phyloP scores from a whole-genome alignment of 768 basidiomycete genomes.

The Leucocoprinus leucothites region DNA sequence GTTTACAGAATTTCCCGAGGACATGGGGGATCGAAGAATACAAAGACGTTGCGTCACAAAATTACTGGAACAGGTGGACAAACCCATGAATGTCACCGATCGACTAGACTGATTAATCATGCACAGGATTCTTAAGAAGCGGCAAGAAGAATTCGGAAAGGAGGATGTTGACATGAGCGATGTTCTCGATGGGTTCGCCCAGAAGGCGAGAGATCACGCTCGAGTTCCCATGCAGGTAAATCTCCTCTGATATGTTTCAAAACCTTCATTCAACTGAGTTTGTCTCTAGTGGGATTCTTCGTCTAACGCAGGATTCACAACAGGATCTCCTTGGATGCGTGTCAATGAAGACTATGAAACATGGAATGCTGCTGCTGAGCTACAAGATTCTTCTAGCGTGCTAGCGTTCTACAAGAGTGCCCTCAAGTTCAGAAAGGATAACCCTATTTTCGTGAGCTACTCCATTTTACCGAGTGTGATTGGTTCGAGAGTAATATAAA shows the following conservation, averaged over 20 bases:
- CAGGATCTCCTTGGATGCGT: conserved; percentile 70
- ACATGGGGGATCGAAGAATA: conserved; percentile 72
- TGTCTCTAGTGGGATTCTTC: conserved; percentile 55
- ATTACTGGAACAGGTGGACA: conserved; percentile 53
- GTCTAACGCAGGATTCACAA: conserved; percentile 61
- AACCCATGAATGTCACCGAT: background rate
- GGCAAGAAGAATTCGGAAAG: conserved; percentile 28
- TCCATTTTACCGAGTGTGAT: background rate
- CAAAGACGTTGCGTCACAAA: conserved; percentile 62
- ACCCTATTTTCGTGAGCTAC: conserved; percentile 49
- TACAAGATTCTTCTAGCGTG: conserved; percentile 48
- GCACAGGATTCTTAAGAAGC: conserved; percentile 36
- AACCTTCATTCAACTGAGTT: too few species aligned
- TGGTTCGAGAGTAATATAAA: background rate
- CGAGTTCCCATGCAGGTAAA: conserved; percentile 66
- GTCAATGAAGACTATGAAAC: conserved; percentile 62
- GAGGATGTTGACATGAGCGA: conserved; percentile 61
- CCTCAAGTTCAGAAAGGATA: conserved; percentile 47
- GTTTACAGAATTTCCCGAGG: conserved; percentile 58
- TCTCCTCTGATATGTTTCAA: too few species aligned
- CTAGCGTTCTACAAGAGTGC: conserved; percentile 60
- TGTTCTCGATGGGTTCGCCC: conserved; percentile 51
- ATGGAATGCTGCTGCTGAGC: conserved; percentile 56
- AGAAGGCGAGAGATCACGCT: conserved; percentile 69
- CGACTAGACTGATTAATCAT: background rate